Evolutionary conservation across 2,329 filamentous ascomycete genomes (phyloP).

Genomic region (Scedosporium dehoogii): DNA sequence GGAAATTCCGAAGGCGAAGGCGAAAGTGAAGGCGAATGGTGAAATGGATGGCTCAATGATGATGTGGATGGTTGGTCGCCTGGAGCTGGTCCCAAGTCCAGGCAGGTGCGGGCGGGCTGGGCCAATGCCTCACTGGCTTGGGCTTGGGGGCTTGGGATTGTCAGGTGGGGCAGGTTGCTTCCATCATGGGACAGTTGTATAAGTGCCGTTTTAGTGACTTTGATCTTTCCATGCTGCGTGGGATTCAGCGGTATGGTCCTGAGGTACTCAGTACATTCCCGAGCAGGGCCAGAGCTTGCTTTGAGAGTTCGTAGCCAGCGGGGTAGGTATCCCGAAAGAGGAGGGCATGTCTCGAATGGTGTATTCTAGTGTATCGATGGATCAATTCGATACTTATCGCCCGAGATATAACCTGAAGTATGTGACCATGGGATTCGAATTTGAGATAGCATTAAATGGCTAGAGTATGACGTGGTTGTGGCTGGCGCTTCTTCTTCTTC

Average conservation of each 20-base stretch:
- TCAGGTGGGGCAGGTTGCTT: not conserved
- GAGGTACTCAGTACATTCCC: not conserved
- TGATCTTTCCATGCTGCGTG: not conserved
- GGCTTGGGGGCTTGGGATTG: not conserved
- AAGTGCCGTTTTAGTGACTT: too few species aligned
- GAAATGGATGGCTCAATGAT: not conserved
- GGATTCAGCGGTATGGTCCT: not conserved
- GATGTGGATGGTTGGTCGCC: constrained; percentile 2
- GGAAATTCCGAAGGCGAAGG: not conserved
- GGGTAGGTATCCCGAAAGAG: not conserved
- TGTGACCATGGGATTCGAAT: too few species aligned
- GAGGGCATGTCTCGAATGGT: not conserved
- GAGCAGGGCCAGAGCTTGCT: not conserved
- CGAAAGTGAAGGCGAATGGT: not conserved
- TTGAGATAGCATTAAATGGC: too few species aligned
- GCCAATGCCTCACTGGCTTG: too few species aligned
- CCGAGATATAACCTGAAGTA: too few species aligned
- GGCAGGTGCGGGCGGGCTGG: not conserved
- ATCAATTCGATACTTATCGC: not conserved
- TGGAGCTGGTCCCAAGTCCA: not conserved
- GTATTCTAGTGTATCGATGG: not conserved
- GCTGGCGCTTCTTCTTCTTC: too few species aligned
- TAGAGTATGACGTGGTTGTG: too few species aligned
- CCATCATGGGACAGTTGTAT: not conserved
- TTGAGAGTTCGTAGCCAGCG: not conserved